Evolutionary conservation across 805 yeast species (phyloP), one percentile per base, ranked within the genome.

Genomic region (Maudiozyma pseudohumilis): DNA sequence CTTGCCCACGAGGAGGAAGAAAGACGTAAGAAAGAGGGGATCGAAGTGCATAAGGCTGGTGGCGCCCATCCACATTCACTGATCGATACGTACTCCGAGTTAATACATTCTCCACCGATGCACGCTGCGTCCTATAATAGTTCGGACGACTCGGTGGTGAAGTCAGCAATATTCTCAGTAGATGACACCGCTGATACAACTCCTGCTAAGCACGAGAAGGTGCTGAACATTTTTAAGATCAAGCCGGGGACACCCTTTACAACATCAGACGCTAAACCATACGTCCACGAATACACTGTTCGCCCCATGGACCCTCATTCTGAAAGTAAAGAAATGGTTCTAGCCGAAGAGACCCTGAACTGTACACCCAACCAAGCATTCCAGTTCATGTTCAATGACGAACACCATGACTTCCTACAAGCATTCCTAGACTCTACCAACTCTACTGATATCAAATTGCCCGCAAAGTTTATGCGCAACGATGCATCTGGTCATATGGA

Each of bases 291-390:
- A 0, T 74, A 80, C 3, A 83, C 95, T 0, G 53, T 59, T 1
- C 53, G 70, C 31, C 68, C 65, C 1, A 60, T 61, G 32, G 68
- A 68, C 22, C 69, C 70, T 2, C 19, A 22, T 8, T 8, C 12
- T 10, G 66, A 61, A 2, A 48, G 48, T 22, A 66, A 69, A 15
- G 86, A 77, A 46, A 72, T 64, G 30, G 56, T 72, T 5, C 64
- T 82, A 24, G 61, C 75, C 4, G 70, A 71, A 29, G 72, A 29
- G 22, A 27, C 25, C 20, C 69, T 28, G 62, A 61, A 2, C 60
- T 83, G 36, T 60, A 69, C 22, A 87, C 86, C 2, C 89, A 96
- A 2, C 61, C 88, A 11, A 95, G 96, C 1, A 68, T 80, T 69
- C 49, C 75, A 73, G 40, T 50, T 88, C 9, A 49, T 87, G 32